Evolutionary conservation across 345 rosid species (phyloP).

Genomic region (Populus nigra): DNA sequence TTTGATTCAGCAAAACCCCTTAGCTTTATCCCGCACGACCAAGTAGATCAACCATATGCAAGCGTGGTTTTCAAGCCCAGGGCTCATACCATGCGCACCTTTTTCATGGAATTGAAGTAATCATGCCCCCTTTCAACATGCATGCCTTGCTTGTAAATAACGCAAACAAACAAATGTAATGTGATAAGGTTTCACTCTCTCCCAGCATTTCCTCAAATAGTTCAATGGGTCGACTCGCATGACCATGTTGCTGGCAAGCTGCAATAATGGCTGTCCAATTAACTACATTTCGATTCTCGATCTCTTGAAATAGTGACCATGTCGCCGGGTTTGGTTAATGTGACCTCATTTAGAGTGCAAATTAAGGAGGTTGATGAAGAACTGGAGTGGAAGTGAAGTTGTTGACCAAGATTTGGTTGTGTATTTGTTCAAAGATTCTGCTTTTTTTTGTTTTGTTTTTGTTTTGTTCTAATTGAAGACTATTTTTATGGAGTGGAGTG

Average conservation of each 20-base stretch:
- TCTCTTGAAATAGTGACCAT: conserved; percentile 26
- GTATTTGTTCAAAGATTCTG: background rate
- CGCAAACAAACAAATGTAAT: conserved; percentile 29
- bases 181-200: conserved; percentile 37
- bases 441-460: background rate
- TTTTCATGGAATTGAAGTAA: conserved; percentile 42
- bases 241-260: conserved; percentile 48
- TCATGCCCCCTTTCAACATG: conserved; percentile 34
- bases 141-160: conserved; percentile 38
- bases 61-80: conserved; percentile 44
- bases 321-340: conserved; percentile 20
- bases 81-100: conserved; percentile 30
- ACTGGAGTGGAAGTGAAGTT: background rate
- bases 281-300: conserved; percentile 34
- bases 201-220: conserved; percentile 40
- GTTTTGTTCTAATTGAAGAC: too few relatives aligned
- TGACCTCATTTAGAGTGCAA: conserved; percentile 46
- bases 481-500: too few relatives aligned
- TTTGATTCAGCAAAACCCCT: conserved; percentile 30
- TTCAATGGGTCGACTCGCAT: conserved; percentile 28
- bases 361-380: background rate
- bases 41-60: conserved; percentile 51
- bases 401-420: background rate
- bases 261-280: conserved; percentile 45
- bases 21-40: conserved; percentile 50